A percentile compares a stretch with the other conserved stretches of the same genome.
Conservation (phyloP, 108 stramenopile genomes). For the Hondaea fermentalgiana region DNA sequence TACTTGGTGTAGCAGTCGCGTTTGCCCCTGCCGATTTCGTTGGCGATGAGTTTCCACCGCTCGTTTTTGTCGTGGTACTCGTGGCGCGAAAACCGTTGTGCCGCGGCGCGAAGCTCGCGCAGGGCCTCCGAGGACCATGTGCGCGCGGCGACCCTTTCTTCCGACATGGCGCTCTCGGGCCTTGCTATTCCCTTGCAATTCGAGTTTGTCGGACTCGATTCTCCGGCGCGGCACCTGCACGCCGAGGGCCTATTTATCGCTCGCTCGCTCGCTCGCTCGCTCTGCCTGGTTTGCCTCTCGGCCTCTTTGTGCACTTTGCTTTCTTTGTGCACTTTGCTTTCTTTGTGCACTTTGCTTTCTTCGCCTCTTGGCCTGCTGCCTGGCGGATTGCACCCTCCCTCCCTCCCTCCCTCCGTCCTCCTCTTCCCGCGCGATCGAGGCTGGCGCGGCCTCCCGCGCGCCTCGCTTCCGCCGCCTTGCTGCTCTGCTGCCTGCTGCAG, state of each 20-base stretch:
- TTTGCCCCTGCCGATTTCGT: not conserved
- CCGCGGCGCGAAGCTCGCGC: not conserved
- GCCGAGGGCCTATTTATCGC: not conserved
- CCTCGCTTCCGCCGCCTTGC: not conserved
- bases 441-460: not conserved
- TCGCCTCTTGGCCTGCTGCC: no score
- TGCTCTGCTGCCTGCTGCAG: no score
- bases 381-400: no score
- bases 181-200: no score
- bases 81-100: not conserved
- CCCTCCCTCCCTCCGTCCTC: no score
- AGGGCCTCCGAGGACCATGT: not conserved
- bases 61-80: not conserved
- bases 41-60: not conserved
- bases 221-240: not conserved
- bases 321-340: no score
- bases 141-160: not conserved
- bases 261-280: not conserved
- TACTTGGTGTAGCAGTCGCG: conserved; percentile 37
- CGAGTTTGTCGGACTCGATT: no score
- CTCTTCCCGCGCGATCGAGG: no score
- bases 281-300: no score
- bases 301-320: no score
- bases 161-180: no score
- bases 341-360: no score